phyloP scores from a whole-genome alignment of 768 basidiomycete genomes.

The Rhizopogon vesiculosus region DNA sequence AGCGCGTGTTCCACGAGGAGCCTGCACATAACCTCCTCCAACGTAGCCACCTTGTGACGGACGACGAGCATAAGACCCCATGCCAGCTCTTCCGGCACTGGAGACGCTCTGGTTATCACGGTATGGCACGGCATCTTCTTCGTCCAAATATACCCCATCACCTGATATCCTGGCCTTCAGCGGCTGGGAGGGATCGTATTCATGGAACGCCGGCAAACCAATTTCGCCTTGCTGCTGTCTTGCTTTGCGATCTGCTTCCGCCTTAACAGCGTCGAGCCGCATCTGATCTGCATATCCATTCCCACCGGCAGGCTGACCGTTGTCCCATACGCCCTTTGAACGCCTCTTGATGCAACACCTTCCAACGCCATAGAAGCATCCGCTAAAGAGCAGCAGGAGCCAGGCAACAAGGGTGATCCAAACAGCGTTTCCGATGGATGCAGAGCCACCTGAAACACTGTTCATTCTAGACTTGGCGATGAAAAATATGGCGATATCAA shows the following conservation, averaged over 20 bases:
- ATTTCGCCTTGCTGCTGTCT: constrained; percentile 52
- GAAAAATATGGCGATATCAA: constrained; percentile 91
- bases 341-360: constrained; percentile 76
- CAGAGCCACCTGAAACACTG: constrained; percentile 61
- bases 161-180: constrained; percentile 57
- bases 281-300: constrained; percentile 55
- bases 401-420: constrained; percentile 91
- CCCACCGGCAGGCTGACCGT: constrained; percentile 24
- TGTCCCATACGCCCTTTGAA: constrained; percentile 34
- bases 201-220: constrained; percentile 73
- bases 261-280: constrained; percentile 82
- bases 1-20: constrained; percentile 58
- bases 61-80: constrained; percentile 27
- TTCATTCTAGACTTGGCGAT: constrained; percentile 84
- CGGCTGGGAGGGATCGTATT: constrained; percentile 57
- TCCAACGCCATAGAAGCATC: constrained; percentile 83
- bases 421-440: constrained; percentile 80
- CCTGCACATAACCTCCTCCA: constrained; percentile 63
- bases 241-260: constrained; percentile 81
- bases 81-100: constrained; percentile 15
- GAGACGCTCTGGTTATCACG: constrained; percentile 25
- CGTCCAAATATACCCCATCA: constrained; percentile 53
- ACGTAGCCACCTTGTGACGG: constrained; percentile 30
- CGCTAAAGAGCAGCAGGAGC: constrained; percentile 83
- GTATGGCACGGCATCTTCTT: constrained; percentile 33